Evolutionary conservation across 2,329 filamentous ascomycete species (phyloP).

Genomic region (Periconia digitata): DNA sequence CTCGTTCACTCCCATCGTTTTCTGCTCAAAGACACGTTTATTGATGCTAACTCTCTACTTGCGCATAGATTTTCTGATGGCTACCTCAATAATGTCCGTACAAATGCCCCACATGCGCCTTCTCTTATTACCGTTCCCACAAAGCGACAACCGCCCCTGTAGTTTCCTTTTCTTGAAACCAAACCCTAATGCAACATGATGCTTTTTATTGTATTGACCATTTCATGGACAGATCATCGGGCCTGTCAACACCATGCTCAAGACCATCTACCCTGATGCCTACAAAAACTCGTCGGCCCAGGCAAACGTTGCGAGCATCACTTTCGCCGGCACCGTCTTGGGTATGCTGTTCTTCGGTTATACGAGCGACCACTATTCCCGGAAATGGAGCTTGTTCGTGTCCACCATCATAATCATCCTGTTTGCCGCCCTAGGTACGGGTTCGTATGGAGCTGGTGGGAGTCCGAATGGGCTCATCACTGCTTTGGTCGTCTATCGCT

Average conservation of each 20-base stretch:
- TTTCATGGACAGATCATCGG: conserved; percentile 75
- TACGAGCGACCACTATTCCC: conserved; percentile 79
- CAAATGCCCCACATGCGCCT: conserved; percentile 3
- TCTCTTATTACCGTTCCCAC: neutral
- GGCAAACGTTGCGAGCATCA: conserved; percentile 77
- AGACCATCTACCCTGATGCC: conserved; percentile 65
- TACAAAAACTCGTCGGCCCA: conserved; percentile 71
- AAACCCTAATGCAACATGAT: conserved; percentile 1
- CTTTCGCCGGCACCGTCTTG: conserved; percentile 83
- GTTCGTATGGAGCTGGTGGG: conserved; percentile 73
- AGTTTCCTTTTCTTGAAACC: too few relatives aligned
- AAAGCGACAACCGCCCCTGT: neutral
- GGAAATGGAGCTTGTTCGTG: conserved; percentile 76
- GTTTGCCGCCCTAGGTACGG: conserved; percentile 78
- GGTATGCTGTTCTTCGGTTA: conserved; percentile 82
- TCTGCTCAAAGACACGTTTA: neutral
- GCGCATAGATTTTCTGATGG: conserved; percentile 73
- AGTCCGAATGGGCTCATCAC: conserved; percentile 72
- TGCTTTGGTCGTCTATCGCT: conserved; percentile 78
- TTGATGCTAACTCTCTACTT: neutral
- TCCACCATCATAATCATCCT: conserved; percentile 83
- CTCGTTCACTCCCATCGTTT: neutral
- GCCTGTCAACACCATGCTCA: conserved; percentile 77
- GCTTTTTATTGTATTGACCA: conserved; percentile 14
- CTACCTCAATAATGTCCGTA: conserved; percentile 78